These are phyloP conservation scores for Debaryomycetaceae sp. DNA, from an alignment of 1,139 yeast genomes.

Conservation along the genomic window DNA sequence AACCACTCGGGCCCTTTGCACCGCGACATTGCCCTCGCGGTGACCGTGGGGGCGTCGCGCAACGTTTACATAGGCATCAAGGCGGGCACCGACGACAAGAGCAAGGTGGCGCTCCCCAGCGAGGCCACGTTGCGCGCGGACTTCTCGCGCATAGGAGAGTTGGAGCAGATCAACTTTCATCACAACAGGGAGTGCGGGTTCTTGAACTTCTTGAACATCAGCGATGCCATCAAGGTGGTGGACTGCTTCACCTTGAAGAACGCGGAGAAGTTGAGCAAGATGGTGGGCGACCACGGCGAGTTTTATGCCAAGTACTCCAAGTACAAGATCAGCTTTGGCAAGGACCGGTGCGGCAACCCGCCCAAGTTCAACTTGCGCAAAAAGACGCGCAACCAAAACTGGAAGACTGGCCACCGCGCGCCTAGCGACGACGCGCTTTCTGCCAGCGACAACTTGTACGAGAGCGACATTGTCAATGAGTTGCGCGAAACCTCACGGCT, in stretches of 20 bases:
- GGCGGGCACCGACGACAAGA: constrained; percentile 17
- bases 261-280: constrained; percentile 15
- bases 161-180: constrained; percentile 45
- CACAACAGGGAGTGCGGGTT: constrained; percentile 46
- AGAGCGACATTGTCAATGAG: constrained; percentile 8
- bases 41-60: constrained; percentile 47
- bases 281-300: constrained; percentile 19
- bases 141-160: constrained; percentile 35
- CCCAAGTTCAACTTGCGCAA: constrained; percentile 42
- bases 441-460: constrained; percentile 4
- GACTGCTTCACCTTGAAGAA: constrained; percentile 26
- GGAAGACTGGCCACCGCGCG: background rate
- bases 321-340: constrained; percentile 43
- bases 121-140: constrained; percentile 41
- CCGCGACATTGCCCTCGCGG: constrained; percentile 39
- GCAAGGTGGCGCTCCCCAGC: constrained; percentile 22
- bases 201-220: constrained; percentile 38
- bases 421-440: background rate
- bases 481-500: constrained; percentile 8
- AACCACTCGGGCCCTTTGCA: constrained; percentile 39
- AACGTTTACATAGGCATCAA: constrained; percentile 44
- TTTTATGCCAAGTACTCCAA: constrained; percentile 37
- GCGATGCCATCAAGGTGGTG: constrained; percentile 35
- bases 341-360: constrained; percentile 47
- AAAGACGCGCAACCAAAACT: constrained; percentile 13